Evolutionary conservation across 331 rosid genomes (phyloP).

Genomic region (Malus hybrid): DNA sequence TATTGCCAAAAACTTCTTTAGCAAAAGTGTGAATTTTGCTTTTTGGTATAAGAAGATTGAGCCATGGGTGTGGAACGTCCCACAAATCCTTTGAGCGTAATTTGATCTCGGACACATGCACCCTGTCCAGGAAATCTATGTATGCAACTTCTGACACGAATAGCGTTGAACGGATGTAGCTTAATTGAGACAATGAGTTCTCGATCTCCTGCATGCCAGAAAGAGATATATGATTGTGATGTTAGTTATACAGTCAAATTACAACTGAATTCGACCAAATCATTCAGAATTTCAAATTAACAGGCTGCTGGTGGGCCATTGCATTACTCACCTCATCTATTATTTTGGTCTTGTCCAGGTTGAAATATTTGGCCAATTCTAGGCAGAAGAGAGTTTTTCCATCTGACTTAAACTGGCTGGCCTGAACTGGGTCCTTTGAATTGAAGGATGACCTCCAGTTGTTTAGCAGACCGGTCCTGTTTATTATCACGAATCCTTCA

Average conservation of each 20-base stretch:
- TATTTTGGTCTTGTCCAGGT: conserved; percentile 21
- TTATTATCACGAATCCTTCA: conserved; percentile 89
- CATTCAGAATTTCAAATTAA: neutral
- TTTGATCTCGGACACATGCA: conserved; percentile 78
- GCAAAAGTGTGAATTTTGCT: conserved; percentile 75
- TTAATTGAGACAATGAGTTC: conserved; percentile 47
- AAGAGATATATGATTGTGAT: conserved; percentile 12
- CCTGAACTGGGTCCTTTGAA: conserved; percentile 81
- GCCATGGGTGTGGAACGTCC: conserved; percentile 99
- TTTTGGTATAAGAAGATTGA: conserved; percentile 84
- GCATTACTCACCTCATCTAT: conserved; percentile 50
- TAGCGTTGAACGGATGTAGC: conserved; percentile 73
- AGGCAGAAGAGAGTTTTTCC: conserved; percentile 84
- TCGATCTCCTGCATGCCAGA: conserved; percentile 56
- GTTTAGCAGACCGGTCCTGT: conserved; percentile 81
- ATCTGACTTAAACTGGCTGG: conserved; percentile 78
- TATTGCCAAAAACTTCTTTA: conserved; percentile 67
- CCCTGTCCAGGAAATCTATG: conserved; percentile 79
- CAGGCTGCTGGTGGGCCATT: conserved; percentile 2
- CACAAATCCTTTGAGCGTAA: conserved; percentile 86
- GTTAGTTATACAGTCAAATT: neutral
- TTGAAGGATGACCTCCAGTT: conserved; percentile 88
- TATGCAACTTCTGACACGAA: conserved; percentile 70
- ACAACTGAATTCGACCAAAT: neutral
- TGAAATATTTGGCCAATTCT: conserved; percentile 79